Evolutionary conservation across 495 filamentous ascomycete species (phyloP).

Genomic region (Oidiodendron maius): DNA sequence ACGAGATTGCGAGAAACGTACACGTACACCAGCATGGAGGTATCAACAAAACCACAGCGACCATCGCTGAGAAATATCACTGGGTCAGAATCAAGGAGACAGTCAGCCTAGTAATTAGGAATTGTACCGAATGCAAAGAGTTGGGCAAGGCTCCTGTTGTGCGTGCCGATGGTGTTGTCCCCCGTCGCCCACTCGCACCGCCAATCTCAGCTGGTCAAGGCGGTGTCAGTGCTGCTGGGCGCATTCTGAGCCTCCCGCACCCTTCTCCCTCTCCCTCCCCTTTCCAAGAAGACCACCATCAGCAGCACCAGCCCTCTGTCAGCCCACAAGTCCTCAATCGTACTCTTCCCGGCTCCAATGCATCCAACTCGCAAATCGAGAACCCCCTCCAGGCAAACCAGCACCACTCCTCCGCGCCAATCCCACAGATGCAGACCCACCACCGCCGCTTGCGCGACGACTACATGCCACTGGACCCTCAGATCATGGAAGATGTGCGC

Average conservation of each 20-base stretch:
- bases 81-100: conserved; percentile 99
- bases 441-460: conserved; percentile 14
- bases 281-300: conserved; percentile 5
- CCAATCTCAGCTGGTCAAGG: conserved; percentile 5
- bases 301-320: conserved; percentile 16
- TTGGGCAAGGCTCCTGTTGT: conserved; percentile 53
- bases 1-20: conserved; percentile 74
- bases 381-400: conserved; percentile 1
- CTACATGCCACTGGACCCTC: conserved; percentile 23
- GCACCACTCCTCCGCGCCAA: conserved; percentile 4
- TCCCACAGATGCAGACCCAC: conserved; percentile 5
- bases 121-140: conserved; percentile 88
- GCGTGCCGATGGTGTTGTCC: conserved; percentile 18
- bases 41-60: conserved; percentile 96
- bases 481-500: conserved; percentile 22
- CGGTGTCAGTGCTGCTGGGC: conserved; percentile 16
- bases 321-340: conserved; percentile 22
- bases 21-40: conserved; percentile 78
- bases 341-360: conserved; percentile 9
- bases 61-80: conserved; percentile 89
- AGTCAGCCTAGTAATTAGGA: conserved; percentile 87
- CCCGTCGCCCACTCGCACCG: background rate
- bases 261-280: background rate
- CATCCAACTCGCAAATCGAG: background rate
- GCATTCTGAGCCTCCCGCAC: conserved; percentile 11